Percentiles rank a stretch among this genome's conserved stretches.
These are phyloP conservation scores for Cyclotella baltica DNA, from an alignment of 108 stramenopile species.

Conservation along the genomic window DNA sequence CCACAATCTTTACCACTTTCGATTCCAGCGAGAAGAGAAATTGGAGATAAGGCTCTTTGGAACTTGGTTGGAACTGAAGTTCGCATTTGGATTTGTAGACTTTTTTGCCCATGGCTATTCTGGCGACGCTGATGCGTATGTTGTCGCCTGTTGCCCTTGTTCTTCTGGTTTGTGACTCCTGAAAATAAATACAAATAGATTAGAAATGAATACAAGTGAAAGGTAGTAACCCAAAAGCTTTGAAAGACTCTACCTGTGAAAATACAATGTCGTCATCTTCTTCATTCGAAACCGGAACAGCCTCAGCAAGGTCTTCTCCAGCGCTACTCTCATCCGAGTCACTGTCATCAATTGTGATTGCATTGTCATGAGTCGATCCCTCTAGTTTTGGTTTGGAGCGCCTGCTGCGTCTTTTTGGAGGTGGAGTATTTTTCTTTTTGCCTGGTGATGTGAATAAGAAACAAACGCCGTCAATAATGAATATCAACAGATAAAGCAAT, in stretches of 20 bases:
- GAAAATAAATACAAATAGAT: neutral
- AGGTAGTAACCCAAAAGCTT: neutral
- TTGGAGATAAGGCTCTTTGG: slow-evolving; percentile 40
- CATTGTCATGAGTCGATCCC: slow-evolving; percentile 8
- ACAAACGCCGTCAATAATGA: neutral
- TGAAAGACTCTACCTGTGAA: neutral
- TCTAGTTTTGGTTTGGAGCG: neutral
- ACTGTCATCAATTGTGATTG: slow-evolving; percentile 22
- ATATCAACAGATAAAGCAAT: neutral
- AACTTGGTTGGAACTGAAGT: slow-evolving; percentile 43
- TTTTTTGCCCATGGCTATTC: slow-evolving; percentile 63
- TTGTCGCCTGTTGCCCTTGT: slow-evolving; percentile 37
- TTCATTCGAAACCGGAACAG: neutral
- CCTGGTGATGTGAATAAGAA: neutral
- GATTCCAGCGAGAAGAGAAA: slow-evolving; percentile 17
- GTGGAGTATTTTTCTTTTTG: neutral
- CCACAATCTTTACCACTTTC: slow-evolving; percentile 8
- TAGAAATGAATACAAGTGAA: neutral
- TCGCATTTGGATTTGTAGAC: slow-evolving; percentile 47
- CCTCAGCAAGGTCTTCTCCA: neutral
- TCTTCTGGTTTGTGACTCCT: neutral
- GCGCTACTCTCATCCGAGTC: slow-evolving; percentile 10
- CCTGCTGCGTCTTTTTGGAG: neutral
- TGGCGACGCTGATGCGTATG: slow-evolving; percentile 49
- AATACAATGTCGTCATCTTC: neutral